These are phyloP conservation scores for Metschnikowia gruessii DNA, from an alignment of 805 yeast species.

Conservation along the genomic window DNA sequence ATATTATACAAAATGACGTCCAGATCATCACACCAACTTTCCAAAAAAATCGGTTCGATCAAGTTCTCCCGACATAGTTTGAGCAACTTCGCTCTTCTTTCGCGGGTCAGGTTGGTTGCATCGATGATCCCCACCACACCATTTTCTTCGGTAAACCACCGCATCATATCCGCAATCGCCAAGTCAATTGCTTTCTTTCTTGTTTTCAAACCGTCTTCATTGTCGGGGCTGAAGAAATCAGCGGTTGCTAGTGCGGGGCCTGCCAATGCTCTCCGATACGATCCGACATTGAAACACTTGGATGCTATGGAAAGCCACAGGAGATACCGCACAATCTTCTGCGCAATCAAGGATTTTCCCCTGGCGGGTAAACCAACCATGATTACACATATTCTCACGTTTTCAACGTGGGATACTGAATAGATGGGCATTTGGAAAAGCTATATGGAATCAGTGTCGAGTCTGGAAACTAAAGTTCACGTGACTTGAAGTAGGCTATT, in stretches of 20 bases:
- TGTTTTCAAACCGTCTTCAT: slow-evolving; percentile 59
- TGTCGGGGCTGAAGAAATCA: slow-evolving; percentile 69
- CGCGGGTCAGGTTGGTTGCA: slow-evolving; percentile 84
- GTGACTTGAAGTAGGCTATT: neutral
- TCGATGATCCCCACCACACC: slow-evolving; percentile 93
- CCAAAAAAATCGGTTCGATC: slow-evolving; percentile 89
- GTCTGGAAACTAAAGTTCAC: neutral
- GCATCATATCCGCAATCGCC: slow-evolving; percentile 77
- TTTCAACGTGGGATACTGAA: slow-evolving; percentile 59
- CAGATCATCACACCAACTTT: slow-evolving; percentile 85
- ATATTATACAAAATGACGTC: slow-evolving; percentile 76
- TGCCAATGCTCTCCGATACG: slow-evolving; percentile 62
- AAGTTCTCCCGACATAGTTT: slow-evolving; percentile 58
- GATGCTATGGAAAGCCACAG: slow-evolving; percentile 90
- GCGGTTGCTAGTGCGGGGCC: slow-evolving; percentile 58
- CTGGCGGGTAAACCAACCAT: slow-evolving; percentile 90
- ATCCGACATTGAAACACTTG: slow-evolving; percentile 86
- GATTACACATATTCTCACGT: slow-evolving; percentile 77
- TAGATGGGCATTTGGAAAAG: slow-evolving; percentile 49
- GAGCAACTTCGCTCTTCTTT: slow-evolving; percentile 63
- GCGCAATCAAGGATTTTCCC: slow-evolving; percentile 93
- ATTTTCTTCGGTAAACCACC: slow-evolving; percentile 76
- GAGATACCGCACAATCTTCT: slow-evolving; percentile 86
- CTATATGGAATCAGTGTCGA: neutral
- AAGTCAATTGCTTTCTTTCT: slow-evolving; percentile 66